A percentile compares a stretch with the other conserved stretches of the same genome.
Evolutionary conservation across 176 grass and related monocot genomes (phyloP).

Genomic region (Chrysopogon serrulatus): DNA sequence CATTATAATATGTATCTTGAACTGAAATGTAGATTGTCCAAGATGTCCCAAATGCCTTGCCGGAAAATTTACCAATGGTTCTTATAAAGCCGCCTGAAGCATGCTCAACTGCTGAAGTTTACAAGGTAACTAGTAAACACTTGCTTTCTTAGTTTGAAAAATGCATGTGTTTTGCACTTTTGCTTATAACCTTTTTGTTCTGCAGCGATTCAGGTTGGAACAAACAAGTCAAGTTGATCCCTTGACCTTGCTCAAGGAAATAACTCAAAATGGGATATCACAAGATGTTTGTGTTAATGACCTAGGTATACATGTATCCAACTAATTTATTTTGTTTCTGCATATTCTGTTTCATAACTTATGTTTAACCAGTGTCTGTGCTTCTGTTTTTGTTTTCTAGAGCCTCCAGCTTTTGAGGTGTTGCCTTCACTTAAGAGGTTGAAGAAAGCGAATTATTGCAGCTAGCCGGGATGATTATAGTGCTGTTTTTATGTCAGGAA

Average conservation of each 20-base stretch:
- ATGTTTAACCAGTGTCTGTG: neutral
- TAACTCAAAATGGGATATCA: conserved; percentile 81
- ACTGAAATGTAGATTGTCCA: conserved; percentile 68
- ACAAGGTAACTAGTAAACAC: conserved; percentile 59
- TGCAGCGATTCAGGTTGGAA: conserved; percentile 68
- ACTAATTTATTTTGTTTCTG: conserved; percentile 5
- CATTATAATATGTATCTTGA: conserved; percentile 6
- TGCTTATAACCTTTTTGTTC: conserved; percentile 7
- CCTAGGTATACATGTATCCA: conserved; percentile 48
- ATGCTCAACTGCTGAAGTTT: conserved; percentile 94
- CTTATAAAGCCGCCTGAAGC: conserved; percentile 91
- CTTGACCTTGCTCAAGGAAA: conserved; percentile 64
- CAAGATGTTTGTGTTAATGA: conserved; percentile 93
- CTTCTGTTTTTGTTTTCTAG: conserved; percentile 37
- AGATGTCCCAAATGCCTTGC: conserved; percentile 65
- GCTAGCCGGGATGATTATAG: conserved; percentile 60
- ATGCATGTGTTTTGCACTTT: conserved; percentile 9
- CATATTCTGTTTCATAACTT: conserved; percentile 14
- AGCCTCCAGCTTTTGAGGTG: conserved; percentile 93
- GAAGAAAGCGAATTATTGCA: conserved; percentile 88
- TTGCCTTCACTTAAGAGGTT: conserved; percentile 79
- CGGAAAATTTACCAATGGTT: conserved; percentile 67
- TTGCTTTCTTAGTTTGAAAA: conserved; percentile 6
- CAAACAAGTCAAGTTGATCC: conserved; percentile 70
- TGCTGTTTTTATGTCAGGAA: conserved; percentile 99